Percentiles rank a stretch among this genome's conserved stretches.
phyloP scores from a whole-genome alignment of 163 green algal genomes.

The Chlorella variabilis region DNA sequence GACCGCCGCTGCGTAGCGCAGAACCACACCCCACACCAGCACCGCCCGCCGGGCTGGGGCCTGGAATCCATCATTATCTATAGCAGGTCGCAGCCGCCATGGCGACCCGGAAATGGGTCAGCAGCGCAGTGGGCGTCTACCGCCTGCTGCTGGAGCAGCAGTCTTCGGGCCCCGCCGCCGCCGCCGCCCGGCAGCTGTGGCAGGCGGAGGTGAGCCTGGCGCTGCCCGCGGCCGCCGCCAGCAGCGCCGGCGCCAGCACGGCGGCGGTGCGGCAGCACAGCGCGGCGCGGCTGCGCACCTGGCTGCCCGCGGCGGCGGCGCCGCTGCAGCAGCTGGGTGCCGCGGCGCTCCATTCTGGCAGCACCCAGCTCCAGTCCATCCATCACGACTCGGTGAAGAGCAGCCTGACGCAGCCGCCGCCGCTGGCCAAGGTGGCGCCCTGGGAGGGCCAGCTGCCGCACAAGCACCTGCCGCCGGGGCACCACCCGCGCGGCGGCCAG shows the following conservation, averaged over 20 bases:
- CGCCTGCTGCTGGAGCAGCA: slow-evolving; percentile 29
- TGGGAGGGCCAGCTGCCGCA: slow-evolving; percentile 31
- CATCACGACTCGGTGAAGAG: slow-evolving; percentile 13
- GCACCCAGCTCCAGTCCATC: not conserved
- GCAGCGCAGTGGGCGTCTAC: slow-evolving; percentile 10
- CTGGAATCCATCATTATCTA: no score
- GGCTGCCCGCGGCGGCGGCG: not conserved
- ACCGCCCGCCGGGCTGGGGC: no score
- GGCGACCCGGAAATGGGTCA: slow-evolving; percentile 9
- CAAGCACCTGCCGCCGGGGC: not conserved
- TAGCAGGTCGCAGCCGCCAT: no score
- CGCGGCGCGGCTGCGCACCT: not conserved
- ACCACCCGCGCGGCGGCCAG: not conserved
- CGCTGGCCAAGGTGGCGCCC: not conserved
- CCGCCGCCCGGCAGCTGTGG: not conserved
- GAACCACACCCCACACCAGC: no score
- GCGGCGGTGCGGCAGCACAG: not conserved
- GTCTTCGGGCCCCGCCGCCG: not conserved
- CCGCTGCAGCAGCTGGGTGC: not conserved
- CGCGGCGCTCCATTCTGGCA: not conserved
- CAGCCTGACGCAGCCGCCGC: slow-evolving; percentile 19
- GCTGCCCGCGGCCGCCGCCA: not conserved
- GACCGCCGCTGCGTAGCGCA: no score
- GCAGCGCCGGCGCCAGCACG: not conserved
- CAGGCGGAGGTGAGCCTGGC: not conserved